Evolutionary conservation across 2,329 filamentous ascomycete genomes (phyloP).

Genomic region (Epichloe brachyelytri): DNA sequence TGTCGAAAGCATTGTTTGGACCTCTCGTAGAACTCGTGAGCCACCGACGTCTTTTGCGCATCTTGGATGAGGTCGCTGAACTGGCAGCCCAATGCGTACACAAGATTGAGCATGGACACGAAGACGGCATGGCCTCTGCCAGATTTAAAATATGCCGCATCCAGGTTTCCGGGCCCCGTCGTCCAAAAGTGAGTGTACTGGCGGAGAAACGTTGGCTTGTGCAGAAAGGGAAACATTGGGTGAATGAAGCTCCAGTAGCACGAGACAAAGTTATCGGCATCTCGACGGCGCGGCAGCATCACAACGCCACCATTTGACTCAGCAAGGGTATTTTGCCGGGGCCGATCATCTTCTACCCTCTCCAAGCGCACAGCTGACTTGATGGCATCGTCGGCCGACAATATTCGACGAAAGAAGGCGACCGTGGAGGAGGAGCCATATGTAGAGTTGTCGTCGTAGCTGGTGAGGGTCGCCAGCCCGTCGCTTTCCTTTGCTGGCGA

Average conservation of each 20-base stretch:
- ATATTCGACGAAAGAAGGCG: conserved; percentile 1
- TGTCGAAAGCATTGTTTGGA: neutral
- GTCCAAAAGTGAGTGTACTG: neutral
- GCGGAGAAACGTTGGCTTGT: neutral
- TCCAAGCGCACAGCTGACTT: neutral
- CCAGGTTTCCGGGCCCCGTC: neutral
- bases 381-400: neutral
- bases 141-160: neutral
- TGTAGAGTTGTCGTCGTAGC: conserved; percentile 2
- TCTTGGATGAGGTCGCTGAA: conserved; percentile 1
- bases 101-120: conserved; percentile 2
- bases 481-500: conserved; percentile 2
- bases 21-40: conserved; percentile 1
- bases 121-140: neutral
- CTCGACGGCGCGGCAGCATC: neutral
- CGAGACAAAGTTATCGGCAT: neutral
- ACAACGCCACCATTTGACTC: neutral
- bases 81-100: conserved; percentile 3
- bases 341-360: neutral
- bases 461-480: conserved; percentile 2
- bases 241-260: conserved; percentile 4
- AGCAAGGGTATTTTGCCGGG: neutral
- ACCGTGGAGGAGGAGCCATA: conserved; percentile 3
- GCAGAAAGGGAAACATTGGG: conserved; percentile 1
- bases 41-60: conserved; percentile 1